Evolutionary conservation across 352 stramenopile species (phyloP).

Genomic region (Phytophthora constricta): DNA sequence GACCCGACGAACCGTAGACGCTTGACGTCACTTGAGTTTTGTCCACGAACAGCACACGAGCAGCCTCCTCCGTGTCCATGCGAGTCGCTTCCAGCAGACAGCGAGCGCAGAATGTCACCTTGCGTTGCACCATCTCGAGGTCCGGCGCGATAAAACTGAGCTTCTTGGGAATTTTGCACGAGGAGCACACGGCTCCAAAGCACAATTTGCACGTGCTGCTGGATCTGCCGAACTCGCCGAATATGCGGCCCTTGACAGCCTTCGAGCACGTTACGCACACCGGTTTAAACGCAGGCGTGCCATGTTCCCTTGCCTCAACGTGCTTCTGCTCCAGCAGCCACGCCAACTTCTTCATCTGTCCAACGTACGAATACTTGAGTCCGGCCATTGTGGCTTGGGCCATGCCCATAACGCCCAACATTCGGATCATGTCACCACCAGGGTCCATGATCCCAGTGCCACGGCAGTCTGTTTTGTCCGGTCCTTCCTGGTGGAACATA

Average conservation of each 20-base stretch:
- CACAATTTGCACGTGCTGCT: slow-evolving; percentile 29
- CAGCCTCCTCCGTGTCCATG: slow-evolving; percentile 26
- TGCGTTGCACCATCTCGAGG: slow-evolving; percentile 20
- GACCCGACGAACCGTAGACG: slow-evolving; percentile 5
- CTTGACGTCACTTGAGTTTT: slow-evolving; percentile 12
- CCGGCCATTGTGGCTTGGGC: slow-evolving; percentile 6
- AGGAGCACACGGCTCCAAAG: slow-evolving; percentile 18
- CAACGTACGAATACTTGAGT: slow-evolving; percentile 26
- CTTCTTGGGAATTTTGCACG: slow-evolving; percentile 26
- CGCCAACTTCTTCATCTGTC: slow-evolving; percentile 43
- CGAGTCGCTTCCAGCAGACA: slow-evolving; percentile 28
- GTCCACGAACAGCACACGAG: slow-evolving; percentile 26
- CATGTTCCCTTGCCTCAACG: background rate
- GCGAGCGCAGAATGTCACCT: slow-evolving; percentile 36
- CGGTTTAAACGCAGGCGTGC: background rate
- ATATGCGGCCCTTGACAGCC: slow-evolving; percentile 4
- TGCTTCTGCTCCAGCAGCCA: slow-evolving; percentile 34
- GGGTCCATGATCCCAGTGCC: slow-evolving; percentile 22
- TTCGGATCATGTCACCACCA: slow-evolving; percentile 21
- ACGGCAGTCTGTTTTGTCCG: slow-evolving; percentile 7
- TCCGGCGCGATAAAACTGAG: slow-evolving; percentile 30
- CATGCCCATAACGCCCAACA: slow-evolving; percentile 10
- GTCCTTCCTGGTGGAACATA: slow-evolving; percentile 30
- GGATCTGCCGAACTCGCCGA: background rate
- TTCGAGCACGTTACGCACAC: slow-evolving; percentile 28